Conservation (phyloP, 2,329 filamentous ascomycete species). For the Neodidymelliopsis sp. region DNA sequence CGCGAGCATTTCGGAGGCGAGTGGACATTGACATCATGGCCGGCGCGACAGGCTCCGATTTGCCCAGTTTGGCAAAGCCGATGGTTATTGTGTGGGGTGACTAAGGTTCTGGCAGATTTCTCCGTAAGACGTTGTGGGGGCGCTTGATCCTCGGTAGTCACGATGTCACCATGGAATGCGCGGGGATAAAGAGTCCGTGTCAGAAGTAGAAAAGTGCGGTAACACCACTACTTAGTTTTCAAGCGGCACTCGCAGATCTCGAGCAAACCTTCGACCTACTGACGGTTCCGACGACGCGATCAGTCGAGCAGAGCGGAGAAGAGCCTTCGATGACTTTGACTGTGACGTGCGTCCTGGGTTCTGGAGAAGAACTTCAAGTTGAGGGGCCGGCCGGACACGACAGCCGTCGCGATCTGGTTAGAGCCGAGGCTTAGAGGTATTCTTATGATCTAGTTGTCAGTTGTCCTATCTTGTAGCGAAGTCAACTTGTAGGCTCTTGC, state of each 20-base stretch:
- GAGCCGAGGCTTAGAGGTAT: too few species aligned
- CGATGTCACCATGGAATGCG: constrained; percentile 6
- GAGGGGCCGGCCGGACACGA: too few species aligned
- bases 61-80: constrained; percentile 18
- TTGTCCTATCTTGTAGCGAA: too few species aligned
- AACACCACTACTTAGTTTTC: background rate
- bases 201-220: background rate
- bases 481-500: too few species aligned
- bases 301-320: background rate
- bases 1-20: constrained; percentile 1
- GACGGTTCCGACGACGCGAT: background rate
- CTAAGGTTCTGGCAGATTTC: constrained; percentile 2
- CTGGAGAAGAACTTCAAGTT: too few species aligned
- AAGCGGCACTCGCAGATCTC: background rate
- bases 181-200: constrained; percentile 4
- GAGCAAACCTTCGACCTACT: background rate
- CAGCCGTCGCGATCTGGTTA: too few species aligned
- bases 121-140: constrained; percentile 15
- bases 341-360: too few species aligned
- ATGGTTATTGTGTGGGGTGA: constrained; percentile 25
- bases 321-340: background rate
- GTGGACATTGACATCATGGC: constrained; percentile 24
- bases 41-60: constrained; percentile 14
- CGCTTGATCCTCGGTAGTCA: constrained; percentile 7
- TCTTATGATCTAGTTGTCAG: too few species aligned